Evolutionary conservation across 805 yeast species (phyloP).

Genomic region (Monosporozyma yasuniensis): DNA sequence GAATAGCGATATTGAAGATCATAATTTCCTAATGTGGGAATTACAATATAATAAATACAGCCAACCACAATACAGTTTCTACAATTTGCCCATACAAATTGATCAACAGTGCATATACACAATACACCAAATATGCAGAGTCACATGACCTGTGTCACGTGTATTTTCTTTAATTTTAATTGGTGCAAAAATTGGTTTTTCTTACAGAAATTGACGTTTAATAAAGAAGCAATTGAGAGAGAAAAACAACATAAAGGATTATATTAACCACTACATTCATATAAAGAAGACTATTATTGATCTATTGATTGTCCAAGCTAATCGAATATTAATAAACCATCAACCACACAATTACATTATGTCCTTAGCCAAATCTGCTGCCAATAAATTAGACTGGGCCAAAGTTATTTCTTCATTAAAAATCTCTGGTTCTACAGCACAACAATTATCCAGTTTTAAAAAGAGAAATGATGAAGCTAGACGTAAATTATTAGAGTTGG

Average conservation of each 20-base stretch:
- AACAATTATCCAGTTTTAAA: conserved; percentile 83
- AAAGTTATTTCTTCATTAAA: conserved; percentile 82
- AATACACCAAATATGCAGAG: background rate
- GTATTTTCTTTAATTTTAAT: background rate
- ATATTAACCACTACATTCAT: background rate
- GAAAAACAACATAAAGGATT: too few species aligned
- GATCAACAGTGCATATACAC: background rate
- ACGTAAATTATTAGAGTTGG: conserved; percentile 62
- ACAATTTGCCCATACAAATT: background rate
- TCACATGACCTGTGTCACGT: background rate
- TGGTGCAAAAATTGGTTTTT: background rate
- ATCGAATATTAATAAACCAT: too few species aligned
- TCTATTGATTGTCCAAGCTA: background rate
- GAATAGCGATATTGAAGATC: background rate
- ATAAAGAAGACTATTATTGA: too few species aligned
- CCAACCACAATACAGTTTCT: background rate
- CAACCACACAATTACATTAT: conserved; percentile 7
- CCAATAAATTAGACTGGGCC: conserved; percentile 92
- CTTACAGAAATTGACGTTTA: background rate
- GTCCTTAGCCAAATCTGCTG: conserved; percentile 43
- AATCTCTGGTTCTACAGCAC: conserved; percentile 84
- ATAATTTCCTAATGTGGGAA: background rate
- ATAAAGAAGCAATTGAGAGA: background rate
- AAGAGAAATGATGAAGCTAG: conserved; percentile 98
- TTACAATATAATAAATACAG: background rate